These are phyloP conservation scores for Colletotrichum sp. DNA, from an alignment of 2,329 filamentous ascomycete species.

Conservation along the genomic window DNA sequence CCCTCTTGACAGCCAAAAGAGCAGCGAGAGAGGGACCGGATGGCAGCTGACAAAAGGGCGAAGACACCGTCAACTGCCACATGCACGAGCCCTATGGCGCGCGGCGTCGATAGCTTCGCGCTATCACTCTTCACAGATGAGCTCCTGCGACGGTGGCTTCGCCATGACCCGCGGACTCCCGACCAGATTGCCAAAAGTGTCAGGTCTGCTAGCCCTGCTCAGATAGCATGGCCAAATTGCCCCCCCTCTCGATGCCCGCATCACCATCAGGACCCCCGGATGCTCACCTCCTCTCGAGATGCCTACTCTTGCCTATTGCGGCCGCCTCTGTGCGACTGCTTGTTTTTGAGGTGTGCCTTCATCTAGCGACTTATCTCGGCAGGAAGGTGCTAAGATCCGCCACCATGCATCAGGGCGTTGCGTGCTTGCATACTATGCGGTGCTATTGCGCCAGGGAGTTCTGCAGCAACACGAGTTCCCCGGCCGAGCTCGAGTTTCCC, in stretches of 20 bases:
- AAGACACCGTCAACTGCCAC: slow-evolving; percentile 11
- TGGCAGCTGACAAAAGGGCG: slow-evolving; percentile 14
- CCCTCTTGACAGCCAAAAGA: neutral
- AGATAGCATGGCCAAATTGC: neutral
- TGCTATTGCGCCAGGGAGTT: neutral
- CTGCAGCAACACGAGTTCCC: slow-evolving; percentile 1
- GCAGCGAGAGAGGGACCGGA: neutral
- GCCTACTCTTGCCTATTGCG: slow-evolving; percentile 6
- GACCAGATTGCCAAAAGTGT: neutral
- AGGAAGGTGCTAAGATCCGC: slow-evolving; percentile 7
- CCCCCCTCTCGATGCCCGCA: neutral
- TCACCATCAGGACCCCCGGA: neutral
- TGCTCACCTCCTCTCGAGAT: neutral
- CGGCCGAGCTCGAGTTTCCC: neutral
- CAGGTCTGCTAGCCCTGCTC: neutral
- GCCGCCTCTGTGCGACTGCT: neutral
- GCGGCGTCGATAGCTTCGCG: slow-evolving; percentile 15
- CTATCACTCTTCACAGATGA: slow-evolving; percentile 1
- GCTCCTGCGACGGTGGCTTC: slow-evolving; percentile 17
- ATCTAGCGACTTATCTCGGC: neutral
- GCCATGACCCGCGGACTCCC: neutral
- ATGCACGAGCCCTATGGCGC: neutral
- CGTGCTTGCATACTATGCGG: neutral
- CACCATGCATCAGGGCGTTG: slow-evolving; percentile 12
- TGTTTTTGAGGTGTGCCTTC: neutral